Conservation (phyloP, 805 yeast genomes). For the Saccharomycopsis microspora region DNA sequence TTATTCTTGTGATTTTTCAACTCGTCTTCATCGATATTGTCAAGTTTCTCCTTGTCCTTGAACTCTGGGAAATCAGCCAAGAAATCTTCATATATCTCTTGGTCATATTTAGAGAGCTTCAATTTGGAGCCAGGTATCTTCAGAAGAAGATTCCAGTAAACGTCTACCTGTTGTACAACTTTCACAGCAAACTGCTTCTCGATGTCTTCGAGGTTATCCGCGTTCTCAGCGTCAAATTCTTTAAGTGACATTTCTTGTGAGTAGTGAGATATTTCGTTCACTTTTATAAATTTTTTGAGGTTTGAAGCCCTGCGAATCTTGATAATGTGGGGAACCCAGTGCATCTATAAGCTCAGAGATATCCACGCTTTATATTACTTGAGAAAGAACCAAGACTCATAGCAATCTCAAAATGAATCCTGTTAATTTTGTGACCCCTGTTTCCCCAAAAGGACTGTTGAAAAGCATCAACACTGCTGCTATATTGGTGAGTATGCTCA, state of each 20-base stretch:
- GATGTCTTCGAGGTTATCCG: slow-evolving; percentile 91
- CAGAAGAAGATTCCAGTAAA: slow-evolving; percentile 77
- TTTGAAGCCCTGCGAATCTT: background rate
- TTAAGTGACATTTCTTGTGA: slow-evolving; percentile 8
- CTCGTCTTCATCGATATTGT: slow-evolving; percentile 55
- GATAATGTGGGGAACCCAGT: background rate
- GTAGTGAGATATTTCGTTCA: background rate
- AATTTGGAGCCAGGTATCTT: slow-evolving; percentile 71
- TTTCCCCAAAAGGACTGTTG: background rate
- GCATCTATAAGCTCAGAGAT: background rate
- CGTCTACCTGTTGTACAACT: slow-evolving; percentile 91
- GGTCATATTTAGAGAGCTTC: slow-evolving; percentile 61
- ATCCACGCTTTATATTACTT: background rate
- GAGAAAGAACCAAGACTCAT: too few relatives aligned
- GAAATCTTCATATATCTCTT: slow-evolving; percentile 51
- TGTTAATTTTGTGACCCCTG: background rate
- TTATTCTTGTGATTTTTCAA: slow-evolving; percentile 76
- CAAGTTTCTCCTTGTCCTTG: slow-evolving; percentile 41
- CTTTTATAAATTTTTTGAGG: background rate
- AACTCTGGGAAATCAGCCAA: slow-evolving; percentile 83
- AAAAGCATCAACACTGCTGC: slow-evolving; percentile 6
- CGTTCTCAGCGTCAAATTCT: slow-evolving; percentile 72
- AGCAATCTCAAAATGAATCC: background rate
- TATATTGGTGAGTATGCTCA: background rate
- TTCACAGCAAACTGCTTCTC: slow-evolving; percentile 97